Conservation (phyloP, 345 rosid genomes). For the Geranium rotundifolium region DNA sequence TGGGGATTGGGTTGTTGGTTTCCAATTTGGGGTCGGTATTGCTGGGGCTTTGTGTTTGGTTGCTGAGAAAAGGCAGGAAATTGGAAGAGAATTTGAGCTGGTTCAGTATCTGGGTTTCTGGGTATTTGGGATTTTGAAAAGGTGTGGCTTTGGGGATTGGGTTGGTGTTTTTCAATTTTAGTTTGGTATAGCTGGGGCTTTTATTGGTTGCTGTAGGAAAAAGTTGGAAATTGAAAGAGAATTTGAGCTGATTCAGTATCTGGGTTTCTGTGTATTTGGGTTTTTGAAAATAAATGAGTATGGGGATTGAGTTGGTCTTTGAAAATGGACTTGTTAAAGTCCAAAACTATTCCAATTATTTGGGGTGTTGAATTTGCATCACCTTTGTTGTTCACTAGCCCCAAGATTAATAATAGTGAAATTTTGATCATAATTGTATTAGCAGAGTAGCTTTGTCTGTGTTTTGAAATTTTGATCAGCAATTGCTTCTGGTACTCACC, state of each 20-base stretch:
- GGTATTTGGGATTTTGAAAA: background rate
- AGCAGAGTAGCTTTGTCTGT: background rate
- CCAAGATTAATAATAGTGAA: background rate
- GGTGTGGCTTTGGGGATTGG: background rate
- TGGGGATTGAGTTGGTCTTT: background rate
- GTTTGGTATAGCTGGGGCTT: background rate
- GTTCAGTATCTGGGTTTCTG: background rate
- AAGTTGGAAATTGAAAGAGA: background rate
- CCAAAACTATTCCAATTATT: no score
- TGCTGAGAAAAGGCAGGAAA: background rate
- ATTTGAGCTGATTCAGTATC: background rate
- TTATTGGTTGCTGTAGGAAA: background rate
- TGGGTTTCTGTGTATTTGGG: background rate
- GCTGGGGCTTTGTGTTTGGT: background rate
- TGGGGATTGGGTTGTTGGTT: background rate
- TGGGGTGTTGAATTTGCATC: background rate
- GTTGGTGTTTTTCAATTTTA: background rate
- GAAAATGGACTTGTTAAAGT: background rate
- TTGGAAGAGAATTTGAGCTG: background rate
- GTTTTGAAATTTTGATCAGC: background rate
- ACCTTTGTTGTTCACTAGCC: background rate
- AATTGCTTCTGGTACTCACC: background rate
- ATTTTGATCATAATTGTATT: background rate
- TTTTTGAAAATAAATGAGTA: background rate
- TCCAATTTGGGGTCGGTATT: background rate